Conservation (phyloP, 1,139 yeast species). For the Nematodospora anomalae region DNA sequence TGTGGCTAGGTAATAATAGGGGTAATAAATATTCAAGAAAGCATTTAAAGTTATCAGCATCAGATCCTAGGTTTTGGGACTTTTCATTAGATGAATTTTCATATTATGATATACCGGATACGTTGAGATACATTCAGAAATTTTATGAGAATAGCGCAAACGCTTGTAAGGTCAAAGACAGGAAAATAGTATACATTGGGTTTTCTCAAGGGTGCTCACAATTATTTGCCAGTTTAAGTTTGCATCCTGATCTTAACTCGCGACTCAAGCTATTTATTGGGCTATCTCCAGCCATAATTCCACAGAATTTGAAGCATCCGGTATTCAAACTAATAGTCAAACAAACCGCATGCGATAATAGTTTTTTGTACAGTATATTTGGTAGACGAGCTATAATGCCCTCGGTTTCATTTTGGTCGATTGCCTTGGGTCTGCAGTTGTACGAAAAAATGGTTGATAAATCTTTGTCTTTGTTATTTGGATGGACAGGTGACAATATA, state of each 20-base stretch:
- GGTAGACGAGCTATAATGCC: constrained; percentile 46
- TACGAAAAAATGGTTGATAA: constrained; percentile 40
- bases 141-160: constrained; percentile 12
- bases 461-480: constrained; percentile 38
- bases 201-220: constrained; percentile 52
- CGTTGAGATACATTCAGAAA: constrained; percentile 56
- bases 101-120: constrained; percentile 75
- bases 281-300: constrained; percentile 48
- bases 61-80: constrained; percentile 67
- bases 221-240: constrained; percentile 42
- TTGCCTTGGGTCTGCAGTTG: constrained; percentile 32
- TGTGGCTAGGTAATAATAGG: constrained; percentile 39
- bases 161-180: not conserved
- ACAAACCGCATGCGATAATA: constrained; percentile 34
- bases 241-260: constrained; percentile 35
- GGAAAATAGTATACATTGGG: constrained; percentile 36
- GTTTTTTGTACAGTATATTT: constrained; percentile 37
- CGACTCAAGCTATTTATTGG: constrained; percentile 40
- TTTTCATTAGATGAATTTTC: constrained; percentile 87
- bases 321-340: constrained; percentile 35
- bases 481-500: constrained; percentile 42
- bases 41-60: constrained; percentile 36
- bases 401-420: constrained; percentile 48
- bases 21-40: constrained; percentile 43
- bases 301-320: constrained; percentile 41